Conservation (phyloP, 331 rosid species). For the Stylosanthes scabra region DNA sequence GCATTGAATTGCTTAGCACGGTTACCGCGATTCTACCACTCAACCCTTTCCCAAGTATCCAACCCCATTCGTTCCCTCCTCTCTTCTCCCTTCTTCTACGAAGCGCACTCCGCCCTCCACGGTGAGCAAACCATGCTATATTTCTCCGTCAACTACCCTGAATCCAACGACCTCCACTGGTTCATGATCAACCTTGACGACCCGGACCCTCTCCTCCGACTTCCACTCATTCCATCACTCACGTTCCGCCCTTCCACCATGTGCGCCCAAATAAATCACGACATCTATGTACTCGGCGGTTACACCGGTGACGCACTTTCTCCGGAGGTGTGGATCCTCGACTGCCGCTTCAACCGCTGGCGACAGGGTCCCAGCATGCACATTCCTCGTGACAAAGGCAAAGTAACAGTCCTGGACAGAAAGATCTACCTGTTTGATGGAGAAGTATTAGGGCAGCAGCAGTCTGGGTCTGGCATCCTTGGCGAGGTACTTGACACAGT, state of each 20-base stretch:
- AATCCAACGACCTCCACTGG: conserved; percentile 28
- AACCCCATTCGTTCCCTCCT: too few species aligned
- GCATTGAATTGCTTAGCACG: too few species aligned
- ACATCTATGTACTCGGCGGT: conserved; percentile 63
- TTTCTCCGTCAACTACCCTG: conserved; percentile 25
- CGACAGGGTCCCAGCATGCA: conserved; percentile 49
- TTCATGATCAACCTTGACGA: conserved; percentile 35
- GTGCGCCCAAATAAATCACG: conserved; percentile 42
- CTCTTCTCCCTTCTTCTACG: too few species aligned
- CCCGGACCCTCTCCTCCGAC: conserved; percentile 11
- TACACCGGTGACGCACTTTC: neutral
- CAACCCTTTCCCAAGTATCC: too few species aligned
- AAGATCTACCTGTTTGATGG: conserved; percentile 43
- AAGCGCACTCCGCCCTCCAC: too few species aligned
- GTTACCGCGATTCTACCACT: too few species aligned
- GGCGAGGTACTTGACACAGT: conserved; percentile 52
- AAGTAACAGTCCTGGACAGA: conserved; percentile 48
- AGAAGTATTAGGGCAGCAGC: conserved; percentile 43
- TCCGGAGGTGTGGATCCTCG: conserved; percentile 55
- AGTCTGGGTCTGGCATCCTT: conserved; percentile 49
- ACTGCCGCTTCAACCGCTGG: conserved; percentile 62
- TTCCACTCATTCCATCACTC: conserved; percentile 44
- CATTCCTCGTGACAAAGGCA: conserved; percentile 49
- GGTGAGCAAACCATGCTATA: neutral
- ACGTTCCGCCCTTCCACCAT: conserved; percentile 1